These are phyloP conservation scores for Balansia obtecta DNA, from an alignment of 2,329 filamentous ascomycete genomes.

Conservation along the genomic window DNA sequence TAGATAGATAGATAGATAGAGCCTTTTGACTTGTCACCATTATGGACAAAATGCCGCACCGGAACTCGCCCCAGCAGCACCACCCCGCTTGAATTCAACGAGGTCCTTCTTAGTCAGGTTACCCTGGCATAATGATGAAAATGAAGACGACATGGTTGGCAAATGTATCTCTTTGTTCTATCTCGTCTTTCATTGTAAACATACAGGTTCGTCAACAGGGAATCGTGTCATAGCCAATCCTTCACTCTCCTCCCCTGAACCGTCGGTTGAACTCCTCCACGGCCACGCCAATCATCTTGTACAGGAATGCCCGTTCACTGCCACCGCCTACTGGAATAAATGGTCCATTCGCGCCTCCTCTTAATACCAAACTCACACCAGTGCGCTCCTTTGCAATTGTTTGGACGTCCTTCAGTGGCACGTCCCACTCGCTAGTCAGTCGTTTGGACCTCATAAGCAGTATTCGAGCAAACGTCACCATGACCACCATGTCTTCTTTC, in stretches of 20 bases:
- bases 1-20: too few relatives aligned
- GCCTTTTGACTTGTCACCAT: too few relatives aligned
- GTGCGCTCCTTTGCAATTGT: conserved; percentile 96
- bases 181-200: neutral
- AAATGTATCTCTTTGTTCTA: neutral
- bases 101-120: neutral
- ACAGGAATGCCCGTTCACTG: conserved; percentile 51
- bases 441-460: conserved; percentile 81
- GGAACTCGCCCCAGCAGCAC: too few relatives aligned
- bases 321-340: conserved; percentile 93
- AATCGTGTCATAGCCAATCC: neutral
- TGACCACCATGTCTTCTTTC: conserved; percentile 74
- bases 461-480: conserved; percentile 80
- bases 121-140: neutral
- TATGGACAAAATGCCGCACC: too few relatives aligned
- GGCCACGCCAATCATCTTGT: conserved; percentile 52
- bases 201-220: neutral
- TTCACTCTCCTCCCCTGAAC: conserved; percentile 31
- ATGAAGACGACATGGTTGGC: neutral
- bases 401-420: conserved; percentile 88
- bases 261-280: conserved; percentile 56
- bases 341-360: conserved; percentile 84
- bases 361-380: conserved; percentile 75
- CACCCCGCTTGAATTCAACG: too few relatives aligned
- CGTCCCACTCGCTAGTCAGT: conserved; percentile 87